These are phyloP conservation scores for Mycena filopes DNA, from an alignment of 768 basidiomycete species.

Conservation along the genomic window DNA sequence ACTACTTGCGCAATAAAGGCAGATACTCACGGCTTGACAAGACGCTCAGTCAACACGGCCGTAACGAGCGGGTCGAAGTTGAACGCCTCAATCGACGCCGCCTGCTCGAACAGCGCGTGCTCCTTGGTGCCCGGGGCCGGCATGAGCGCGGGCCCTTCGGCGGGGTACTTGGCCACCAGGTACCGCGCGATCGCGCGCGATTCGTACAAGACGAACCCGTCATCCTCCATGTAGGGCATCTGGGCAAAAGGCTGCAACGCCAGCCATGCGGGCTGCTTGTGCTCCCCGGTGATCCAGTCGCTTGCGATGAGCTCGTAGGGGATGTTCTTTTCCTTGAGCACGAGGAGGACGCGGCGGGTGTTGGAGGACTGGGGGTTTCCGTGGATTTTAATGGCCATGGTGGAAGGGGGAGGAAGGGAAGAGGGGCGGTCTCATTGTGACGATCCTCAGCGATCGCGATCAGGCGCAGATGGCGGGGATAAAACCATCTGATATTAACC, in stretches of 20 bases:
- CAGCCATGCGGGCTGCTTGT: conserved; percentile 15
- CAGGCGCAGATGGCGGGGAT: too few relatives aligned
- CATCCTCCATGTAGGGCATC: conserved; percentile 44
- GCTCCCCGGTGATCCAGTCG: conserved; percentile 1
- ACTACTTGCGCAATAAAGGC: too few relatives aligned
- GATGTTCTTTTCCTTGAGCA: conserved; percentile 27
- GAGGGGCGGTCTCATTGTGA: too few relatives aligned
- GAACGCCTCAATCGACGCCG: conserved; percentile 50
- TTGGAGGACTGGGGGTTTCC: conserved; percentile 8
- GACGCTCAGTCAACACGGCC: too few relatives aligned
- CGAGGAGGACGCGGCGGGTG: conserved; percentile 15
- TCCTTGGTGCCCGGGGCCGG: conserved; percentile 42
- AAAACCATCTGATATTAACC: too few relatives aligned
- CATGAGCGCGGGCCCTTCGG: conserved; percentile 52
- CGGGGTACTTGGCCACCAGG: conserved; percentile 53
- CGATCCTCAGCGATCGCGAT: too few relatives aligned
- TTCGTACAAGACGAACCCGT: conserved; percentile 61
- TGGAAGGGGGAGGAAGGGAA: too few relatives aligned
- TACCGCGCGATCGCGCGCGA: conserved; percentile 62
- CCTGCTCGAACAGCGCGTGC: conserved; percentile 50
- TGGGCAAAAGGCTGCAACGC: conserved; percentile 11
- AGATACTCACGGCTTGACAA: conserved; percentile 50
- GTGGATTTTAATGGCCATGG: conserved; percentile 13
- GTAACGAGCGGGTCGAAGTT: conserved; percentile 52
- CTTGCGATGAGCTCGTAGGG: conserved; percentile 17